Conservation (phyloP, 257 asterid genomes). For the Plantago elongata region DNA sequence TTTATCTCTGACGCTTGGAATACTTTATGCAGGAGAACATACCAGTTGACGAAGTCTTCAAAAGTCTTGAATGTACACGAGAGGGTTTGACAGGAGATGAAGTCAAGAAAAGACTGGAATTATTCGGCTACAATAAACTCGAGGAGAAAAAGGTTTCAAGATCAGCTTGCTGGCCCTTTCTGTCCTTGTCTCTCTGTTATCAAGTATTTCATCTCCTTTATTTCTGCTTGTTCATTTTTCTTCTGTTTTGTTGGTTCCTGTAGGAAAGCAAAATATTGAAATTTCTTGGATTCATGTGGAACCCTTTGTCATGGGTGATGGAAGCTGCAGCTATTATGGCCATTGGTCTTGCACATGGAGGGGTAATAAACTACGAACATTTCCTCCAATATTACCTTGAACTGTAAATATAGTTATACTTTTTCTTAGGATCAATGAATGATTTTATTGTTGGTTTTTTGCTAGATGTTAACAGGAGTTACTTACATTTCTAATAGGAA, state of each 20-base stretch:
- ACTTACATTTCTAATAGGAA: background rate
- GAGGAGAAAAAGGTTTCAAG: slow-evolving; percentile 44
- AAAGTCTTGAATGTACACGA: slow-evolving; percentile 35
- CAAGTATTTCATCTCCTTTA: background rate
- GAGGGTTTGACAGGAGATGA: slow-evolving; percentile 34
- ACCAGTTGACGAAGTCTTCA: slow-evolving; percentile 50
- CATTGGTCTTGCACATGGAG: slow-evolving; percentile 62
- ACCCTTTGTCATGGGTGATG: slow-evolving; percentile 62
- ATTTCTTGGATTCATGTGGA: slow-evolving; percentile 67
- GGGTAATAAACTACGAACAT: slow-evolving; percentile 28
- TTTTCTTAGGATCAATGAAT: slow-evolving; percentile 2
- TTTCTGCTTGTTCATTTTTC: background rate
- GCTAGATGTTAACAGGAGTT: background rate
- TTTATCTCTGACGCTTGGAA: background rate
- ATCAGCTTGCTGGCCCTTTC: background rate
- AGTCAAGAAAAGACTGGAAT: slow-evolving; percentile 30
- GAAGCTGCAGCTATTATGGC: slow-evolving; percentile 67
- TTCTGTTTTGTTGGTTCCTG: background rate
- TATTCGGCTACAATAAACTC: slow-evolving; percentile 51
- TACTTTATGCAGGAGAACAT: slow-evolving; percentile 39
- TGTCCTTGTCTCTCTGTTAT: background rate
- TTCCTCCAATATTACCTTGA: background rate
- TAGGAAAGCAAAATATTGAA: slow-evolving; percentile 51
- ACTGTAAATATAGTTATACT: background rate
- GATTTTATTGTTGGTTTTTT: background rate